Evolutionary conservation across 2,329 filamentous ascomycete genomes (phyloP), one percentile per base, ranked within the genome.

Genomic region (Trichoderma breve): DNA sequence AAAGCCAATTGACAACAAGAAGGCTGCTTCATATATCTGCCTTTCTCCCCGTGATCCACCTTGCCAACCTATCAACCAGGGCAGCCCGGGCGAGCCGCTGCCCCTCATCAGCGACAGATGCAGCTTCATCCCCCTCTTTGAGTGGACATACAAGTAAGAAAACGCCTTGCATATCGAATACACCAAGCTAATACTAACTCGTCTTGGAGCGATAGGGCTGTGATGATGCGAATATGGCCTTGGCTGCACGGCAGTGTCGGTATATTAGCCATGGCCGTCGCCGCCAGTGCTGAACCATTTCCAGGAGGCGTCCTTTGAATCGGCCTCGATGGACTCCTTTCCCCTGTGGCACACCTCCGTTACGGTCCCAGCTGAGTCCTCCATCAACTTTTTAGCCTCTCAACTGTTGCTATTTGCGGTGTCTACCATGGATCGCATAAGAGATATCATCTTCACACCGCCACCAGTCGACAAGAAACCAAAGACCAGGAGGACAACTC

Each of bases 11-110:
- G 36, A 61, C 66, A 26, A 47, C 15, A 43, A 47, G 55, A 61
- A 60, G 66, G 53, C n/a, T 69, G 66, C 55, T 60, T 69, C 30
- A 69, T 61, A 47, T 69, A 61, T 69, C 66, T 69, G 24, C 65
- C 53, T 68, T 68, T 53, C 36, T 39, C 36, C 65, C 65, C 65
- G 65, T 61, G 66, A 69, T 61, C 66, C 66, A 69, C 55, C 66
- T 34, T 6, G 9, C 55, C 55, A 60, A 47, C 21, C 55, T 51
- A 60, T 69, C 18, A 39, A 61, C 66, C 55, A 69, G 66, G 66
- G 66, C 66, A 61, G 58, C 55, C 66, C 66, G 66, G 66, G 66
- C 66, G 36, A 69, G 66, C 66, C 66, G 66, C 51, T 51, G 55
- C 66, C 66, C 65, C 66, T 69, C 66, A 11, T 15, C 66, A 34